Evolutionary conservation across 352 stramenopile genomes (phyloP), one percentile per base, ranked within the genome.

Genomic region (Pythium inflatum): DNA sequence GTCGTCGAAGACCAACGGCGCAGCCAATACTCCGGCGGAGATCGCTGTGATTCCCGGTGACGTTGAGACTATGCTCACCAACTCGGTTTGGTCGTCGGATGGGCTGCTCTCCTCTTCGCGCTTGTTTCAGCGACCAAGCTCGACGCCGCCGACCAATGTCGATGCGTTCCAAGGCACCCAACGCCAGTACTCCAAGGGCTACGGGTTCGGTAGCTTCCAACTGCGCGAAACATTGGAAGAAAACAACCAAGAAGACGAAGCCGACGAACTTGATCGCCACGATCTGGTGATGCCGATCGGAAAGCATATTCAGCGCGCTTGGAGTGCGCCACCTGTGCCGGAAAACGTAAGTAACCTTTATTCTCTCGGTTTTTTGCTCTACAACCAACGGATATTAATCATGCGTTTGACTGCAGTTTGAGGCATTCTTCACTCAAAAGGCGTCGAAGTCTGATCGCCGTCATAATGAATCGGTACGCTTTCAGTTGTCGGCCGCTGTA

Each of bases 71-170:
- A 70, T 79, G 36, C 71, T 83, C n/a, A 59, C 72, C 24, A 74
- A 62, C 24, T 66, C 70, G 28, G 59, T 91, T 25, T 93, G 85
- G 85, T 86, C 85, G 28, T 78, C 82, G 14, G 83, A 88, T 54
- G 83, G 85, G 16, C 74, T 92, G 25, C 65, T 77, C 22, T 79
- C 79, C 11, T 78, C 75, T 1, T 79, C 85, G 27, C 68, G 85
- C 50, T 76, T 92, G 22, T 90, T 87, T 59, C 77, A 82, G 49
- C 74, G 78, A 20, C 80, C 70, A 5, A 83, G 59, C 41, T 74
- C 72, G 12, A 79, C 74, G 8, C 74, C 76, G n/a, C 66, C 73
- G 20, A 68, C 67, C 4, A 46, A 76, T 49, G 40, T 66, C 2
- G 53, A 72, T 30, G 59, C 43, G 0, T 20, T 57, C 5, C 34